A percentile compares a stretch with the other conserved stretches of the same genome.
These are phyloP conservation scores for Neurospora sp. DNA, from an alignment of 495 filamentous ascomycete genomes.

Conservation along the genomic window DNA sequence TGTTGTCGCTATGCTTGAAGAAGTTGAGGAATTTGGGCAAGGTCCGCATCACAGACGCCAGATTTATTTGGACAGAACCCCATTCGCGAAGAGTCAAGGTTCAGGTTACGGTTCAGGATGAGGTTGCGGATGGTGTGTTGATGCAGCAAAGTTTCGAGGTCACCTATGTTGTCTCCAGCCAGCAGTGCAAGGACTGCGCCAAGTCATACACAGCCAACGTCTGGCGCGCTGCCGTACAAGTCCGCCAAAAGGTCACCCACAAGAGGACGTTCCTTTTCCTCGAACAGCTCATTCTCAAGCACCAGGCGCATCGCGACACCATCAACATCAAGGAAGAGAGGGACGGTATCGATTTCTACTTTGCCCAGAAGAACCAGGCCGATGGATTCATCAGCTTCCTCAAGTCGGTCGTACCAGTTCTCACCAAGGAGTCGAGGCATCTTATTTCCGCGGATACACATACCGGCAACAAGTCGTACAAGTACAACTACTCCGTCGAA, in stretches of 20 bases:
- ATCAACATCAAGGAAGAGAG: slow-evolving; percentile 94
- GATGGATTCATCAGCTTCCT: slow-evolving; percentile 91
- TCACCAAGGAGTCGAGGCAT: slow-evolving; percentile 78
- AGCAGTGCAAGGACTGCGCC: slow-evolving; percentile 84
- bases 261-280: slow-evolving; percentile 96
- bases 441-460: slow-evolving; percentile 92
- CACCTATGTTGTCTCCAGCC: slow-evolving; percentile 74
- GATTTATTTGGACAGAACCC: slow-evolving; percentile 97
- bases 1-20: slow-evolving; percentile 80
- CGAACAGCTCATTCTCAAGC: slow-evolving; percentile 92
- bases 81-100: slow-evolving; percentile 84
- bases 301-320: slow-evolving; percentile 82
- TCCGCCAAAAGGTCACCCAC: slow-evolving; percentile 93
- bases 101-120: slow-evolving; percentile 81
- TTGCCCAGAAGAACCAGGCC: slow-evolving; percentile 76
- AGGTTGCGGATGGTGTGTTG: slow-evolving; percentile 61
- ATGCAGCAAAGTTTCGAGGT: slow-evolving; percentile 94
- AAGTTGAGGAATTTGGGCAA: slow-evolving; percentile 72
- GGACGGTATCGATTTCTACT: slow-evolving; percentile 94
- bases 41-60: slow-evolving; percentile 87
- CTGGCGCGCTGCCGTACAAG: slow-evolving; percentile 51
- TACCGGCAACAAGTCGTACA: slow-evolving; percentile 79
- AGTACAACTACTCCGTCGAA: slow-evolving; percentile 80
- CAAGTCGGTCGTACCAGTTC: slow-evolving; percentile 64
- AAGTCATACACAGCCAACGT: slow-evolving; percentile 95